Evolutionary conservation across 495 filamentous ascomycete species (phyloP).

Genomic region (Trichoderma asperelloides): DNA sequence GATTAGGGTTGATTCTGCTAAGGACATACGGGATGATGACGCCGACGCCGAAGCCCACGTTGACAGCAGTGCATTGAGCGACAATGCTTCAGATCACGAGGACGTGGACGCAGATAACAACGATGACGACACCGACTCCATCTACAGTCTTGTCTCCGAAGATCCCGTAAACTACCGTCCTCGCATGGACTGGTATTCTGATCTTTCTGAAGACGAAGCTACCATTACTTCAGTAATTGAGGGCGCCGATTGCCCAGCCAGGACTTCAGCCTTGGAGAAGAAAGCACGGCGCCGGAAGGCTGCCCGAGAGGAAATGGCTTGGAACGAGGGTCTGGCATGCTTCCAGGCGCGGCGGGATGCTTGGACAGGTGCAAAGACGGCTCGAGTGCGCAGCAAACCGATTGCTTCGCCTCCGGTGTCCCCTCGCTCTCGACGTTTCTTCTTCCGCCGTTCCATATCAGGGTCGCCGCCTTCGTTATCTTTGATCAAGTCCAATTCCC

Average conservation of each 20-base stretch:
- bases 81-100: slow-evolving; percentile 28
- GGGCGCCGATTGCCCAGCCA: slow-evolving; percentile 38
- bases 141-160: slow-evolving; percentile 39
- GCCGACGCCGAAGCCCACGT: not conserved
- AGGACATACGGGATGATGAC: not conserved
- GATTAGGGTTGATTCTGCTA: slow-evolving; percentile 1
- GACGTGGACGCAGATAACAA: slow-evolving; percentile 17
- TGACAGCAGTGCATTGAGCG: slow-evolving; percentile 16
- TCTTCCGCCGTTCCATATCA: slow-evolving; percentile 23
- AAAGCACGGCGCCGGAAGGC: slow-evolving; percentile 51
- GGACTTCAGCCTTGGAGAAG: slow-evolving; percentile 30
- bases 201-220: slow-evolving; percentile 33
- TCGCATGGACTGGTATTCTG: slow-evolving; percentile 39
- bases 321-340: slow-evolving; percentile 73
- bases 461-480: slow-evolving; percentile 11
- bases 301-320: slow-evolving; percentile 65
- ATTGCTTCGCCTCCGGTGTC: slow-evolving; percentile 23
- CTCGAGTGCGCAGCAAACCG: slow-evolving; percentile 30
- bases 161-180: slow-evolving; percentile 32
- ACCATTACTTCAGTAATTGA: slow-evolving; percentile 35
- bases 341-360: slow-evolving; percentile 69
- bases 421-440: slow-evolving; percentile 24
- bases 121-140: slow-evolving; percentile 28
- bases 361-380: slow-evolving; percentile 70
- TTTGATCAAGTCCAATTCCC: not conserved